Base-by-base conservation (phyloP, 208 protist genomes). In the Zelonia costaricensis region DNA sequence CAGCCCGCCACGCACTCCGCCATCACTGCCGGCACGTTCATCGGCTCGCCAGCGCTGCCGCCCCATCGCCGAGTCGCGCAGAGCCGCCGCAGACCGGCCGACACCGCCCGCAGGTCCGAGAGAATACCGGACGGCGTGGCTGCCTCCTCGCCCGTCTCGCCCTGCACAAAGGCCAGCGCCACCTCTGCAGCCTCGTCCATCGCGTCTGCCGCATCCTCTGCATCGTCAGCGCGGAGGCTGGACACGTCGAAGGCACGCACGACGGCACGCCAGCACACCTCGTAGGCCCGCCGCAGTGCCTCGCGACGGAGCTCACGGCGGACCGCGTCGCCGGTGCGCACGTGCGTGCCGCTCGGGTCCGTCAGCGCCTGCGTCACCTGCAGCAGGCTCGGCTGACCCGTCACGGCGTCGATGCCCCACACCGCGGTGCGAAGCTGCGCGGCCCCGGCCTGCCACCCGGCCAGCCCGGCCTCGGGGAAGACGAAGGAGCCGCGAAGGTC, bases 401-500 rank as follows among this genome's bases (percentile, higher is more conserved):
- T 55, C 0, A 15, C 43, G 7, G 28, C 45, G 15, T 74, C 53
- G 22, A 84, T 51, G 10, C 70, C 76, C 76, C 78, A 90, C 33
- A 86, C 44, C 9, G 62, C 67, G 1, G 71, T 78, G n/a, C 70
- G 48, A 28, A 67, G 12, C 20, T 52, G 40, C 8, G 39, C 46
- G 3, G 36, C 52, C 1, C 74, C 73, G 15, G 22, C 23, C 20
- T 46, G 15, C 28, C 78, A 65, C 3, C 49, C 16, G 6, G 43
- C 36, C 4, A 77, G 23, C 13, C 72, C 59, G 12, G 31, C 33
- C 22, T 74, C 65, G 1, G 76, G 64, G 42, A 90, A 81, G 18
- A 81, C 59, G 45, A 90, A 83, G 27, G 83, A 82, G 6, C 83
- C 83, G 13, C 36, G 42, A 30, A 90, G 61, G 6, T 38, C 36